These are phyloP conservation scores for Solanum corneliomulleri DNA, from an alignment of 257 asterid genomes.

Conservation along the genomic window DNA sequence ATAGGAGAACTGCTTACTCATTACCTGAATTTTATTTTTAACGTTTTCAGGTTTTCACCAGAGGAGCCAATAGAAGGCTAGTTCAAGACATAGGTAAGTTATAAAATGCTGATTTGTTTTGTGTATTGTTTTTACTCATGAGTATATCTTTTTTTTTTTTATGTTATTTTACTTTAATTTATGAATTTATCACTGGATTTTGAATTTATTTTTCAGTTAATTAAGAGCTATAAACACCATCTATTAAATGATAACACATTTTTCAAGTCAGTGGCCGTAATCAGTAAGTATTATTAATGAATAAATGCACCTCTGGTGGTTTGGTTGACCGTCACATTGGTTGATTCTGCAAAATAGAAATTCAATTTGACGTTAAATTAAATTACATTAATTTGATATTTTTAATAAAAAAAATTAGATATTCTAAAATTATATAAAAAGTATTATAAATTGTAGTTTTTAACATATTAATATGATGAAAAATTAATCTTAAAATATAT, in stretches of 20 bases:
- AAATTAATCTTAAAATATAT: no score
- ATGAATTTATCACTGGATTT: background rate
- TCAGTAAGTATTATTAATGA: background rate
- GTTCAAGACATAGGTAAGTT: conserved; percentile 21
- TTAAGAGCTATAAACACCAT: background rate
- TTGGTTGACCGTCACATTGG: background rate
- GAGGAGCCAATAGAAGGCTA: conserved; percentile 17
- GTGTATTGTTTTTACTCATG: no score
- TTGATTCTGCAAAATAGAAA: background rate
- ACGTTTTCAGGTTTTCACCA: conserved; percentile 15
- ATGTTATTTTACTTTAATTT: background rate
- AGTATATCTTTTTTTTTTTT: background rate
- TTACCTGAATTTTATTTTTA: background rate
- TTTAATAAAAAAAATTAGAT: no score
- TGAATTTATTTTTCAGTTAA: background rate
- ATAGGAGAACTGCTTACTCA: background rate
- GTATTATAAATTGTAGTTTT: no score
- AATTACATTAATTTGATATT: no score
- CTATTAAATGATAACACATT: background rate
- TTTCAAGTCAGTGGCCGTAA: background rate
- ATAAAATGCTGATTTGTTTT: background rate
- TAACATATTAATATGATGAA: no score
- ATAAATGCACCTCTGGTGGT: background rate
- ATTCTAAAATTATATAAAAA: no score
- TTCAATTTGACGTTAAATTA: no score